Evolutionary conservation across 495 filamentous ascomycete genomes (phyloP).

Genomic region (Rhypophila decipiens): DNA sequence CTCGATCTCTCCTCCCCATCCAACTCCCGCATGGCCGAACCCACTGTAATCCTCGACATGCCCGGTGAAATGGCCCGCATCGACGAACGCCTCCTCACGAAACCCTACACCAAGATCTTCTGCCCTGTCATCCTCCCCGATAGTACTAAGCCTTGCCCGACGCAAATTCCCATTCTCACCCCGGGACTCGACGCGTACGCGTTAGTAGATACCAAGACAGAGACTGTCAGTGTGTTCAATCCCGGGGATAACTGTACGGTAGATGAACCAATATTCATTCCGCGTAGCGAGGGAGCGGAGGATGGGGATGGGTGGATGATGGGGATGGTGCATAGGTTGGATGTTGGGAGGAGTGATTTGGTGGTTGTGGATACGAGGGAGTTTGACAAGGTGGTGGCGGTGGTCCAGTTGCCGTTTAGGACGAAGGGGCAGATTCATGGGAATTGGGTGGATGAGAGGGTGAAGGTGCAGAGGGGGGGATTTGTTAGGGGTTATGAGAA

Average conservation of each 20-base stretch:
- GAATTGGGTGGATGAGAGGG: not conserved
- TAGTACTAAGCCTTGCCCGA: not conserved
- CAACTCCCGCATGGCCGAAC: not conserved
- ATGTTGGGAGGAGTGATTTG: slow-evolving; percentile 3
- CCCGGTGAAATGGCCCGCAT: slow-evolving; percentile 3
- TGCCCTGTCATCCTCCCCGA: slow-evolving; percentile 1
- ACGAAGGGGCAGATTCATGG: not conserved
- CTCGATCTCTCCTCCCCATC: not conserved
- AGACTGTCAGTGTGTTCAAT: not conserved
- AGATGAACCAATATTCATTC: not conserved
- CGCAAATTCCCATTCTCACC: not conserved
- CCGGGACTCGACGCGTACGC: not conserved
- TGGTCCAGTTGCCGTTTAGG: slow-evolving; percentile 3
- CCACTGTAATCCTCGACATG: slow-evolving; percentile 3
- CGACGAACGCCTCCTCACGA: slow-evolving; percentile 5
- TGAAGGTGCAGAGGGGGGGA: not conserved
- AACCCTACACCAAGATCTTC: not conserved
- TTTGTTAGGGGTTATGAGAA: not conserved
- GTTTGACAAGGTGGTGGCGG: slow-evolving; percentile 1
- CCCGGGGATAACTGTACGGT: not conserved
- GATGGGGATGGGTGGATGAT: slow-evolving; percentile 6
- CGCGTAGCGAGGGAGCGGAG: not conserved
- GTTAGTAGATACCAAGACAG: not conserved
- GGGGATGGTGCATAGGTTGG: slow-evolving; percentile 1
- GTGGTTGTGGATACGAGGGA: slow-evolving; percentile 6